phyloP scores from a whole-genome alignment of 2,329 filamentous ascomycete genomes.

The Pyricularia pennisetigena region DNA sequence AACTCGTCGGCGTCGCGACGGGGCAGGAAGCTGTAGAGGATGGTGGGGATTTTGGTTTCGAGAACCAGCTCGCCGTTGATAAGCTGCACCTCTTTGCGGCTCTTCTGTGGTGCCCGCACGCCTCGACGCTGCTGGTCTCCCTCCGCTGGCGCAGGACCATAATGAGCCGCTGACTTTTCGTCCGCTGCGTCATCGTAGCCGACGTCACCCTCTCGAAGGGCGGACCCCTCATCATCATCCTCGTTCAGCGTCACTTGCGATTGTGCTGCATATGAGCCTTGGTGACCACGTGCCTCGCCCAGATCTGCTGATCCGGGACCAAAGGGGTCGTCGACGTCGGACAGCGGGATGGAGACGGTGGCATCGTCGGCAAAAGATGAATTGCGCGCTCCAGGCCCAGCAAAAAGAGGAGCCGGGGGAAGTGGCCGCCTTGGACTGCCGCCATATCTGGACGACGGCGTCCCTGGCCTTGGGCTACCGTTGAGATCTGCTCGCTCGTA shows the following conservation, averaged over 20 bases:
- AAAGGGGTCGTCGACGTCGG: conserved; percentile 62
- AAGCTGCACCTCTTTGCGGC: conserved; percentile 86
- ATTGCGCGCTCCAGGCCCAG: conserved; percentile 22
- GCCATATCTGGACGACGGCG: conserved; percentile 80
- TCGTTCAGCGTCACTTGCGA: conserved; percentile 45
- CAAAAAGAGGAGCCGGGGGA: conserved; percentile 80
- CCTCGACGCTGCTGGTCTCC: conserved; percentile 83
- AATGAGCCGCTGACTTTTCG: conserved; percentile 62
- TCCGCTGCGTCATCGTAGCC: conserved; percentile 11
- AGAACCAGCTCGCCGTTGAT: conserved; percentile 97
- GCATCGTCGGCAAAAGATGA: conserved; percentile 55
- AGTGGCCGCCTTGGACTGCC: conserved; percentile 79
- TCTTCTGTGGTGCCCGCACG: conserved; percentile 77
- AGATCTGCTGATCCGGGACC: conserved; percentile 45
- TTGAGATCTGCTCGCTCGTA: conserved; percentile 88
- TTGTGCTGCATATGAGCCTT: conserved; percentile 47
- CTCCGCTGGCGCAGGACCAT: conserved; percentile 70
- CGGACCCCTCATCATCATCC: conserved; percentile 16
- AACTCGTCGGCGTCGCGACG: conserved; percentile 91
- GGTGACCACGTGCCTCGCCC: conserved; percentile 41
- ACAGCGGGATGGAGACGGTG: conserved; percentile 63
- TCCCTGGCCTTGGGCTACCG: conserved; percentile 81
- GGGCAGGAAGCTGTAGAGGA: conserved; percentile 92
- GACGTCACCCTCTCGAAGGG: conserved; percentile 9
- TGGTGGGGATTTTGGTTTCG: conserved; percentile 98